phyloP scores from a whole-genome alignment of 2,329 filamentous ascomycete species.

The Verticillium isaacii region DNA sequence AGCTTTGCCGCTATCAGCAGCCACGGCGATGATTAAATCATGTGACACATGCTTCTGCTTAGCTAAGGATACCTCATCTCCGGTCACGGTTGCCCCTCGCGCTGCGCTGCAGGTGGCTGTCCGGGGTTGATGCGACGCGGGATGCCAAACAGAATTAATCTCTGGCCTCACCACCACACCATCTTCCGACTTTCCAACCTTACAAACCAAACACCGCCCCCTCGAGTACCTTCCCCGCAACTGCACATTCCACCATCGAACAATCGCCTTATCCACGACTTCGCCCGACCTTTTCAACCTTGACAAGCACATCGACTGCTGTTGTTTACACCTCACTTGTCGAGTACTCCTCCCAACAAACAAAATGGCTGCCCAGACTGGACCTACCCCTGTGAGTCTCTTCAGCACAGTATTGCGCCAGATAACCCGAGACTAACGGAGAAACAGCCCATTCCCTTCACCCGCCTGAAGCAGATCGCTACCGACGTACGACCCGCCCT shows the following conservation, averaged over 20 bases:
- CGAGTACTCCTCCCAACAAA: not conserved
- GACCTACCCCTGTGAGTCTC: slow-evolving; percentile 1
- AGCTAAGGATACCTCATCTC: not conserved
- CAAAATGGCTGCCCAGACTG: slow-evolving; percentile 2
- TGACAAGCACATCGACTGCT: not conserved
- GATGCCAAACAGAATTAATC: not conserved
- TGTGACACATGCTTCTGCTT: not conserved
- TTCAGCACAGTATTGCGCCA: not conserved
- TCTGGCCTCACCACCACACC: not conserved
- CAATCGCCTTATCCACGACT: not conserved
- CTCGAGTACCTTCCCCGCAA: not conserved
- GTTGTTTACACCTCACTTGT: not conserved
- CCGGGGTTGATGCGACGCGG: slow-evolving; percentile 2
- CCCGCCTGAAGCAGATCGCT: slow-evolving; percentile 79
- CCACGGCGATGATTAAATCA: not conserved
- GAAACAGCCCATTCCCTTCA: slow-evolving; percentile 68
- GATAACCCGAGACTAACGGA: not conserved
- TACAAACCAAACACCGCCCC: not conserved
- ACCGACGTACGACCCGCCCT: slow-evolving; percentile 58
- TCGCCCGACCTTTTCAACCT: not conserved
- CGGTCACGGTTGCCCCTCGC: slow-evolving; percentile 3
- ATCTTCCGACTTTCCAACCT: not conserved
- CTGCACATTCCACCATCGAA: not conserved
- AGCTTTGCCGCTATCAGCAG: not conserved
- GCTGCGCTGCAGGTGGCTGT: not conserved